These are phyloP conservation scores for Globisporangium spinosum DNA, from an alignment of 352 stramenopile genomes.

Conservation along the genomic window DNA sequence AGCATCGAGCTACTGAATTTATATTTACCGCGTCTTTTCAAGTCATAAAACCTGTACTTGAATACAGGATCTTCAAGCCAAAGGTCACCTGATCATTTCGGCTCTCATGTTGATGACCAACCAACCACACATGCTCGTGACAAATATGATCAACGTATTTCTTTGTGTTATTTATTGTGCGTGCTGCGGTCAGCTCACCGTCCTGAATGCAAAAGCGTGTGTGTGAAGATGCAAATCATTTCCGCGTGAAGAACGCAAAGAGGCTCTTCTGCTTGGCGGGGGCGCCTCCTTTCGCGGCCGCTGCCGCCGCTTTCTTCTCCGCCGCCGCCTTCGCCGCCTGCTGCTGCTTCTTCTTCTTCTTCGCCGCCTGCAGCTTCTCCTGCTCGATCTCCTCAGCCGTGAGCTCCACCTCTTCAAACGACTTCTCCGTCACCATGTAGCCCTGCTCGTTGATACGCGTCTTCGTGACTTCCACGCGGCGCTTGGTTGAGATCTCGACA, in stretches of 20 bases:
- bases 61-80: not conserved
- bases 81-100: not conserved
- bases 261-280: slow-evolving; percentile 67
- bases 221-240: slow-evolving; percentile 16
- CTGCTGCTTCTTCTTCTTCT: slow-evolving; percentile 51
- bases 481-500: slow-evolving; percentile 33
- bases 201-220: not conserved
- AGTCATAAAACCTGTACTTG: not conserved
- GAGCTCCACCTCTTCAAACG: slow-evolving; percentile 66
- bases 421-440: slow-evolving; percentile 86
- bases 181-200: not conserved
- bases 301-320: slow-evolving; percentile 54
- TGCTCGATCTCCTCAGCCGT: slow-evolving; percentile 51
- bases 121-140: not conserved
- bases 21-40: not conserved
- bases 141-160: not conserved
- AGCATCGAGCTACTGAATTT: not conserved
- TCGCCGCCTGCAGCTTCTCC: slow-evolving; percentile 41
- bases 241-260: slow-evolving; percentile 56
- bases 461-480: slow-evolving; percentile 59
- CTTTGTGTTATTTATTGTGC: not conserved
- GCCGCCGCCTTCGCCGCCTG: slow-evolving; percentile 29
- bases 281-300: slow-evolving; percentile 39
- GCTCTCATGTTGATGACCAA: not conserved
- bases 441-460: slow-evolving; percentile 76